These are phyloP conservation scores for Yamadazyma oceani DNA, from an alignment of 1,139 yeast species.

Conservation along the genomic window DNA sequence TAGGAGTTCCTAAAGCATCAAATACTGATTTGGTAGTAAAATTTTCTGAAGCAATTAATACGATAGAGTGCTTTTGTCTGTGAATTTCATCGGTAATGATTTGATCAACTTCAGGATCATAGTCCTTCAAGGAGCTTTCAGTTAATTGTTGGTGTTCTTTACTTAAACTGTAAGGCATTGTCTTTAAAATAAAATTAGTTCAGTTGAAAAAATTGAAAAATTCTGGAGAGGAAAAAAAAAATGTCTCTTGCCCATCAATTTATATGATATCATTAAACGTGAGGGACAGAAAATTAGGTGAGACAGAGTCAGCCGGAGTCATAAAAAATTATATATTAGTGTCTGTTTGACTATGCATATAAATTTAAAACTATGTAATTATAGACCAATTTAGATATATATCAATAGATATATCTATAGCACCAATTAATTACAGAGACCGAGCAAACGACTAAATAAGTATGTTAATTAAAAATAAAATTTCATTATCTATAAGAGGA, in stretches of 20 bases:
- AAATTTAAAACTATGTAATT: background rate
- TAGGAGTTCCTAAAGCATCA: slow-evolving; percentile 95
- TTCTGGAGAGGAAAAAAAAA: background rate
- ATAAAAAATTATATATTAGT: background rate
- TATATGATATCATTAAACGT: background rate
- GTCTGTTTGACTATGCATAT: background rate
- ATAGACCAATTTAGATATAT: no score
- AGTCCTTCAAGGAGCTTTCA: slow-evolving; percentile 61
- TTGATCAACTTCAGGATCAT: slow-evolving; percentile 80
- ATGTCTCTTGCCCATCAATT: no score
- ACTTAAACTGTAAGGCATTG: slow-evolving; percentile 54
- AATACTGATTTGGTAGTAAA: slow-evolving; percentile 96
- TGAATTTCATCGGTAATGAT: slow-evolving; percentile 85
- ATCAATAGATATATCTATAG: no score
- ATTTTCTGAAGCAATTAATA: slow-evolving; percentile 93
- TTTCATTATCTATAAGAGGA: slow-evolving; percentile 2
- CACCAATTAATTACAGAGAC: background rate
- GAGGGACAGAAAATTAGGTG: background rate
- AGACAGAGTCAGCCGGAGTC: slow-evolving; percentile 2
- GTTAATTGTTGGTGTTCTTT: slow-evolving; percentile 52
- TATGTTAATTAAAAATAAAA: background rate
- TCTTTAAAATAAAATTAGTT: background rate
- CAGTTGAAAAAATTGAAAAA: background rate
- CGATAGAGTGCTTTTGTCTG: slow-evolving; percentile 94
- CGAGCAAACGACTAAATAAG: background rate